Conservation (phyloP, 192 early-diverging fungal species). For the Umbelopsis sp. region DNA sequence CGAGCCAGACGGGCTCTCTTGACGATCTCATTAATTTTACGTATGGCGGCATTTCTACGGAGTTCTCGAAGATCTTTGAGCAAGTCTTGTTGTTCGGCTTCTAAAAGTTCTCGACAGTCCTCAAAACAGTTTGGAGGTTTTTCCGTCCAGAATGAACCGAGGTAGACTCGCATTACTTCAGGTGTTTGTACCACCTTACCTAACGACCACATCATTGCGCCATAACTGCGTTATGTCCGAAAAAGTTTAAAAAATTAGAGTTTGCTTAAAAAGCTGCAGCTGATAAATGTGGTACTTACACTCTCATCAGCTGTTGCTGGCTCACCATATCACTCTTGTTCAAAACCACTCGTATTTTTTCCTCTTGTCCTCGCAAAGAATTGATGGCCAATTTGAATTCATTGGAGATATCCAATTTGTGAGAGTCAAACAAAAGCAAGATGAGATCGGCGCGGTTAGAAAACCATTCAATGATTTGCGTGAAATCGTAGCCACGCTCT, state of each 20-base stretch:
- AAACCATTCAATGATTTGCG: slow-evolving; percentile 83
- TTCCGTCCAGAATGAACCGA: slow-evolving; percentile 79
- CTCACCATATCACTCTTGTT: slow-evolving; percentile 91
- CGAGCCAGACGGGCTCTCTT: slow-evolving; percentile 78
- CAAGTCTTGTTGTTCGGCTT: slow-evolving; percentile 78
- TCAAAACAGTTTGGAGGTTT: slow-evolving; percentile 69
- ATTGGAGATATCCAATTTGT: slow-evolving; percentile 90
- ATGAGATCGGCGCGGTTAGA: slow-evolving; percentile 83
- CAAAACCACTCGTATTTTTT: slow-evolving; percentile 83
- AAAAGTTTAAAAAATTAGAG: not conserved
- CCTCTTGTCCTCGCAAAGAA: slow-evolving; percentile 79
- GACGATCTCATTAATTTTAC: slow-evolving; percentile 91
- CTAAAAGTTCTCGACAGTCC: slow-evolving; percentile 70
- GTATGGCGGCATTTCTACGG: slow-evolving; percentile 79
- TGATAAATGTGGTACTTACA: slow-evolving; percentile 47
- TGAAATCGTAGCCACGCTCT: slow-evolving; percentile 83
- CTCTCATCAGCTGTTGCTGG: slow-evolving; percentile 86
- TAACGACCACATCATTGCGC: slow-evolving; percentile 92
- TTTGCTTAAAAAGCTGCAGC: not conserved
- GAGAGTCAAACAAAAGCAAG: slow-evolving; percentile 85
- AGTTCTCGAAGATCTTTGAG: slow-evolving; percentile 73
- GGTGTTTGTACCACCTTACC: slow-evolving; percentile 88
- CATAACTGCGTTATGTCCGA: slow-evolving; percentile 47
- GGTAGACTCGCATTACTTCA: slow-evolving; percentile 87
- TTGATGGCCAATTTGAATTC: slow-evolving; percentile 85